A percentile compares a stretch with the other conserved stretches of the same genome.
Conservation (phyloP, 768 basidiomycete genomes). For the Pisolithus orientalis region DNA sequence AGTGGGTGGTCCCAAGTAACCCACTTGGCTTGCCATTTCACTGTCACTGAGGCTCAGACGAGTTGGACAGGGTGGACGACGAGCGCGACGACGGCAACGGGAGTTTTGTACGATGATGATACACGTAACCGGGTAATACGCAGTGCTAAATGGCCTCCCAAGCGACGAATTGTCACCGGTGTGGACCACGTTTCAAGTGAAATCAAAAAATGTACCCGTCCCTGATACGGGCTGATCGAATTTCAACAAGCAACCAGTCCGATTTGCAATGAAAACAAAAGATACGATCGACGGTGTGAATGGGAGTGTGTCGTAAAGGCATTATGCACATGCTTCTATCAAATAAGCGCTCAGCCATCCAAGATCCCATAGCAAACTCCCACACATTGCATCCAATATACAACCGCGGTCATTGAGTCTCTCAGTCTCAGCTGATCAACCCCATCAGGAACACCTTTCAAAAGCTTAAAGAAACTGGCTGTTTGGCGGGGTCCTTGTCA, state of each 20-base stretch:
- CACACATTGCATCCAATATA: too few species aligned
- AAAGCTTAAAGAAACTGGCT: neutral
- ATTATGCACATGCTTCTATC: too few species aligned
- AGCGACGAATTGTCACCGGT: neutral
- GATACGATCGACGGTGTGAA: too few species aligned
- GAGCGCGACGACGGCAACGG: constrained; percentile 1
- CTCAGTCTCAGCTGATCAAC: too few species aligned
- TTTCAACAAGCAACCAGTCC: too few species aligned
- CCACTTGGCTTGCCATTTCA: constrained; percentile 4
- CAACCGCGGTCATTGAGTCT: too few species aligned
- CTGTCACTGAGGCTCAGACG: constrained; percentile 12
- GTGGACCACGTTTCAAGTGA: neutral
- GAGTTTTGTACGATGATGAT: neutral
- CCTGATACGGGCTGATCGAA: neutral
- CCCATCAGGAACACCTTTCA: neutral
- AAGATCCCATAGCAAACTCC: too few species aligned
- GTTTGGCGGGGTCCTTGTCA: too few species aligned
- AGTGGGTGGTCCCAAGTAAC: constrained; percentile 41
- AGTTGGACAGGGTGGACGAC: constrained; percentile 6
- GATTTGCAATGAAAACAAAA: too few species aligned
- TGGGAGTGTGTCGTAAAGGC: too few species aligned
- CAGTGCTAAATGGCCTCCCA: constrained; percentile 1
- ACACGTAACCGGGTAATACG: neutral
- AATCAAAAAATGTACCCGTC: neutral
- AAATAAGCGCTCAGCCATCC: too few species aligned